These are phyloP conservation scores for Neospermospora avenae DNA, from an alignment of 2,329 filamentous ascomycete genomes.

Conservation along the genomic window DNA sequence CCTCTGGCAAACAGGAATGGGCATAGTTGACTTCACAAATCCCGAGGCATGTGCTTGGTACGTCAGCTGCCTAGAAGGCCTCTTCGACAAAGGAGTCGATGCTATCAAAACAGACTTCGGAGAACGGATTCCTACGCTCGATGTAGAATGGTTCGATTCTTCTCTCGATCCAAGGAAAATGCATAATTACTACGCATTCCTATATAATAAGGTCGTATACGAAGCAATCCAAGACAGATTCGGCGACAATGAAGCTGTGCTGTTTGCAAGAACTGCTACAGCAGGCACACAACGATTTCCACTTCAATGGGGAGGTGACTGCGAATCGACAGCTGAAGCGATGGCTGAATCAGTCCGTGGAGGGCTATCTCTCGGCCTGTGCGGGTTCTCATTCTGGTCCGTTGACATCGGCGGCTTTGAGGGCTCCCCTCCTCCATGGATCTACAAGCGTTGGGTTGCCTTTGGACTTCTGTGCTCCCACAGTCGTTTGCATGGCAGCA, in stretches of 20 bases:
- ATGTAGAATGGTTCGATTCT: constrained; percentile 52
- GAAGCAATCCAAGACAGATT: constrained; percentile 48
- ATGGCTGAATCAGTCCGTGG: constrained; percentile 61
- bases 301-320: constrained; percentile 60
- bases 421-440: constrained; percentile 52
- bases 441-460: constrained; percentile 64
- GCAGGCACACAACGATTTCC: constrained; percentile 59
- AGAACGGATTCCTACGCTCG: constrained; percentile 55
- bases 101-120: constrained; percentile 63
- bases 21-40: constrained; percentile 61
- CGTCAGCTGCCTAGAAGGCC: constrained; percentile 45
- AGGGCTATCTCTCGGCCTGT: constrained; percentile 53
- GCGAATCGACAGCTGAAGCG: constrained; percentile 58
- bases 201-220: constrained; percentile 60
- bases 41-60: constrained; percentile 57
- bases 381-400: constrained; percentile 58
- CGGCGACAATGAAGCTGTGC: constrained; percentile 49
- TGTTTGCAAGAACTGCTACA: constrained; percentile 57
- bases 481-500: constrained; percentile 56
- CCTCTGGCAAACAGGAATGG: constrained; percentile 63
- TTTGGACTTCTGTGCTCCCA: constrained; percentile 61
- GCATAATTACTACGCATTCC: constrained; percentile 62
- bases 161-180: constrained; percentile 51
- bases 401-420: constrained; percentile 63
- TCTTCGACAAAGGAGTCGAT: constrained; percentile 58